These are phyloP conservation scores for Penicillium subrubescens DNA, from an alignment of 495 filamentous ascomycete species.

Conservation along the genomic window DNA sequence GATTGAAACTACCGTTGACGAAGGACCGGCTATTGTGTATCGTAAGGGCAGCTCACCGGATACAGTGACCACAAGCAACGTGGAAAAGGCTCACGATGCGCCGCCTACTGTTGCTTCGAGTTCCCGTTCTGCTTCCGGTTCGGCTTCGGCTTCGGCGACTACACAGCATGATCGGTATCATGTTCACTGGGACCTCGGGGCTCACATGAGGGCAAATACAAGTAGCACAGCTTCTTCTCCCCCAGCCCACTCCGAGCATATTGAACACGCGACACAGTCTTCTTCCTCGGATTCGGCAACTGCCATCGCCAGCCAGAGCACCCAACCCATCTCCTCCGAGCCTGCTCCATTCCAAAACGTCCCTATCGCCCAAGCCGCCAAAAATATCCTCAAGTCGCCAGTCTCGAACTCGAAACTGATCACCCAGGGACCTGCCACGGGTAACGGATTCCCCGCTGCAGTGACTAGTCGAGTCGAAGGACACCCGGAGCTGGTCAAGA, in stretches of 20 bases:
- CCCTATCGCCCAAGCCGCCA: not conserved
- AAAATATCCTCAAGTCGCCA: not conserved
- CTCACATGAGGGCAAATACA: not conserved
- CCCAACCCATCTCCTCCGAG: not conserved
- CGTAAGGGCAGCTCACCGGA: not conserved
- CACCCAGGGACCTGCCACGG: not conserved
- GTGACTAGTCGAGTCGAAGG: not conserved
- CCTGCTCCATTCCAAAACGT: not conserved
- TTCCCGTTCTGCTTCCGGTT: not conserved
- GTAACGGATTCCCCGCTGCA: not conserved
- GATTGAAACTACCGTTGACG: not conserved
- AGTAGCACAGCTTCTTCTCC: not conserved
- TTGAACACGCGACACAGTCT: not conserved
- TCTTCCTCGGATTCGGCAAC: not conserved
- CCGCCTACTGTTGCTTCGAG: not conserved
- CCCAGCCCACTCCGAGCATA: not conserved
- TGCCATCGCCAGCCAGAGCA: not conserved
- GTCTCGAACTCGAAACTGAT: conserved; percentile 1
- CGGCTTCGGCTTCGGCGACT: not conserved
- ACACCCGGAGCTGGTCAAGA: not conserved
- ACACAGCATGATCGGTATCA: not conserved
- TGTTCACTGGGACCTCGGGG: not conserved
- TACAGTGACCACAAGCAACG: not conserved
- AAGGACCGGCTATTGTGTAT: not conserved
- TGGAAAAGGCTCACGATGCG: not conserved